phyloP scores from a whole-genome alignment of 768 basidiomycete species.

The Phylloporus sp. region DNA sequence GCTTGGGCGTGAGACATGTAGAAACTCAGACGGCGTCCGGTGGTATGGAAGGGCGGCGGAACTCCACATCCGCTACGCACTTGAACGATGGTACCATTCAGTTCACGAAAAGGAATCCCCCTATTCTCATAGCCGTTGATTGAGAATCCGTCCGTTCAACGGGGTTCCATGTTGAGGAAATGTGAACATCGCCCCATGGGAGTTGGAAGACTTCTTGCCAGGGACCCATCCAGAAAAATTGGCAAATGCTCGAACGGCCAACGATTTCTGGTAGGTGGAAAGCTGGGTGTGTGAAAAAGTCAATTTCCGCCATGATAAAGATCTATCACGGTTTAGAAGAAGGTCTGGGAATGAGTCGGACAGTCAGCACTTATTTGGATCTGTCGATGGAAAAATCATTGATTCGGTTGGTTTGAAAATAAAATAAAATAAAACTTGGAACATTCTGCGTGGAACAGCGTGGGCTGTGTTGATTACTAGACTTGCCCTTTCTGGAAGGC shows the following conservation, averaged over 20 bases:
- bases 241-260: constrained; percentile 1
- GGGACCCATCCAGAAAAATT: not conserved
- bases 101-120: constrained; percentile 6
- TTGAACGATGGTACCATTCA: constrained; percentile 6
- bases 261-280: not conserved
- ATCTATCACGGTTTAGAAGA: not conserved
- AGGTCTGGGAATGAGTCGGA: constrained; percentile 2
- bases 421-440: no score
- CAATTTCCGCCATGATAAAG: constrained; percentile 16
- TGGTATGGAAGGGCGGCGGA: constrained; percentile 2
- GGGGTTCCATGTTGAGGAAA: constrained; percentile 1
- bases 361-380: constrained; percentile 16
- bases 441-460: constrained; percentile 24
- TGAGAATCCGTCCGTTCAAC: not conserved
- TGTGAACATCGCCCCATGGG: not conserved
- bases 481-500: constrained; percentile 15
- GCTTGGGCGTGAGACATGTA: not conserved
- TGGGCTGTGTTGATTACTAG: constrained; percentile 16
- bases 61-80: constrained; percentile 2
- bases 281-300: not conserved
- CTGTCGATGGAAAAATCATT: constrained; percentile 10
- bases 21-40: not conserved
- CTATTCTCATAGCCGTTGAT: constrained; percentile 8
- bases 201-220: not conserved
- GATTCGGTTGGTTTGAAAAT: no score